Evolutionary conservation across 2,329 filamentous ascomycete genomes (phyloP), one percentile per base, ranked within the genome.

Genomic region (Phialophora verrucosa): DNA sequence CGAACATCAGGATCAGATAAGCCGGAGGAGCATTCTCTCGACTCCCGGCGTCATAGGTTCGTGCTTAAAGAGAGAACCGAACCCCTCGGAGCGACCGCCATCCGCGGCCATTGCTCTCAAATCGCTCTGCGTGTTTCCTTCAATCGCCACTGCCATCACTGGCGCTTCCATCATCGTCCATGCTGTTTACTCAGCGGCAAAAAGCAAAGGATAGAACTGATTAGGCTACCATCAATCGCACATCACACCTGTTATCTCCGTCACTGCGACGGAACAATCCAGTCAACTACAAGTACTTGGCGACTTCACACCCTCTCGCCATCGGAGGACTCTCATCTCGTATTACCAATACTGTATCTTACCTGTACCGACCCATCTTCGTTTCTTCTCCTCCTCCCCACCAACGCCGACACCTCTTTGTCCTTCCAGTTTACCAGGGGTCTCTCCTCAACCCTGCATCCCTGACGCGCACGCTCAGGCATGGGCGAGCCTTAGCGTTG

Each of bases 161-260:
- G 51, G 51, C 50, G 63, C 57, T 65, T 61, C 63, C 57, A 65
- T 61, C 57, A 50, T 23, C 53, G 42, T 65, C 58, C 20, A 32
- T 57, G 10, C 8, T 23, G 51, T 65, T 65, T 57, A 61, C n/a
- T 61, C 63, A 65, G 51, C 63, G 53, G 58, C 51, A 53, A 29
- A 27, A 27, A 44, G 38, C 7, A 35, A 25, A 51, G 51, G 27
- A 63, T 32, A 51, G 32, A n/a, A 6, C 31, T 53, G 59, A 27
- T 51, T 53, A 61, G 59, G 44, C 59, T 53, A 20, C 32, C 8
- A 47, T 50, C 11, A 38, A 35, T 35, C 25, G 44, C 31, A 50
- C 31, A 29, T 61, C 59, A 53, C 59, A 53, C 29, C 8, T 42
- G 59, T 53, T 50, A 53, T 29, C 35, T 59, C 14, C 57, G 17